Base-by-base conservation (phyloP, 768 basidiomycete genomes). In the Lentinus tigrinus region DNA sequence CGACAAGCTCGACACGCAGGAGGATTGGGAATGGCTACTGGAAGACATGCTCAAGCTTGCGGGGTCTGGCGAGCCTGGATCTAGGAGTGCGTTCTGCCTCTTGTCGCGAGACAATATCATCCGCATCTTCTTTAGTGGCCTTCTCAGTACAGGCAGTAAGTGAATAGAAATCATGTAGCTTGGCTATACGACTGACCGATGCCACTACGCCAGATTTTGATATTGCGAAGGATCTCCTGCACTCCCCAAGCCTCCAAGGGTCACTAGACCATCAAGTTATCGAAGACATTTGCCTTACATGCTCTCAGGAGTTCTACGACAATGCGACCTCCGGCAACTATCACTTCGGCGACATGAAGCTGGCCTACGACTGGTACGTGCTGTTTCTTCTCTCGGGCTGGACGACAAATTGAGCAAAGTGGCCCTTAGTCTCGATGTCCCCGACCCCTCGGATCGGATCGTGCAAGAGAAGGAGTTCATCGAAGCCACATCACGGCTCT, bases 401-500 rank as follows among this genome's bases (percentile, higher is more conserved):
- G 34, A 21, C 23, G n/a, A 49, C 48, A 34, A 24, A 21, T 43
- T 63, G 31, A 65, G 55, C 3, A 17, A 2, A 7, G 34, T 39
- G 4, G 13, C 57, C 6, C 52, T 54, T 66, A 98, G 96, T 66
- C 78, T 98, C 53, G 78, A 86, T 49, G 90, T 98, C 13, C 85
- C 91, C 1, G 77, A 76, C 6, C 72, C 77, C 4, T 87, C 93
- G 0, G 81, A 85, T 17, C 77, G 76, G 0, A 78, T 95, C 54
- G 63, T 72, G 14, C 77, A 75, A 57, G 93, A 98, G 70, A 88
- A 87, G 55, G 89, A 93, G 54, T 99, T 98, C 72, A 97, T 99
- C 61, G 95, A 98, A 75, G 97, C 97, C 2, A 99, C 97, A 1
- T 96, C 94, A 24, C 88, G 93, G 2, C 86, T 99, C 11, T 85